Percentiles rank a stretch among this genome's conserved stretches.
Evolutionary conservation across 106 monocot species (phyloP).

Genomic region (Phalaenopsis equestris): DNA sequence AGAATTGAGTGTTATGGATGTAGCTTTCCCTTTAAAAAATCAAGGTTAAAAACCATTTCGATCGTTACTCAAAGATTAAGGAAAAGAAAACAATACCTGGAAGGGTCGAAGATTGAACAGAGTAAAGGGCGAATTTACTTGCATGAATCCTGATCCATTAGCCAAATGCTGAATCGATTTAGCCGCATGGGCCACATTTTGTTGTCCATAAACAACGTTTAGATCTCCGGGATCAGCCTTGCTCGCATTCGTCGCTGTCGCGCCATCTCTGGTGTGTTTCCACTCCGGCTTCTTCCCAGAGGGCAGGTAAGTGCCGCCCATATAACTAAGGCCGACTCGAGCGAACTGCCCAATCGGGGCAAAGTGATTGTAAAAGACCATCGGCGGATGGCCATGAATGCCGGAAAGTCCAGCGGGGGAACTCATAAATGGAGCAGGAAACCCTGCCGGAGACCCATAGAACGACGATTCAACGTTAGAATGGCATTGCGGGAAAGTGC

Average conservation of each 20-base stretch:
- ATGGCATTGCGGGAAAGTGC: conserved; percentile 61
- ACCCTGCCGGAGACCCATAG: conserved; percentile 69
- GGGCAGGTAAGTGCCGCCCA: conserved; percentile 83
- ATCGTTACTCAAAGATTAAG: not conserved
- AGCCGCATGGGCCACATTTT: conserved; percentile 26
- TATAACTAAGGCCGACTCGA: conserved; percentile 72
- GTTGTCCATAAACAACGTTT: conserved; percentile 40
- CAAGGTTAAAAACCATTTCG: no score
- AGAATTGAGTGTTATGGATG: no score
- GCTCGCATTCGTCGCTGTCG: conserved; percentile 28
- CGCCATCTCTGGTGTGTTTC: conserved; percentile 52
- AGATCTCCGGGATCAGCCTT: conserved; percentile 30
- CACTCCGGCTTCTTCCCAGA: conserved; percentile 77
- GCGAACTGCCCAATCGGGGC: conserved; percentile 79
- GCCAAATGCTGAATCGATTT: conserved; percentile 56
- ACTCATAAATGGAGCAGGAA: conserved; percentile 77
- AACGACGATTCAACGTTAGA: conserved; percentile 63
- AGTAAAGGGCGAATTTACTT: conserved; percentile 59
- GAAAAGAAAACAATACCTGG: conserved; percentile 45
- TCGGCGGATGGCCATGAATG: conserved; percentile 80
- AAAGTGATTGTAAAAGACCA: conserved; percentile 97
- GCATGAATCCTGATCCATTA: conserved; percentile 64
- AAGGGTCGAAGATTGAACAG: conserved; percentile 83
- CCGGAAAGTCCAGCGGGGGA: conserved; percentile 71
- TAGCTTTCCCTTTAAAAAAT: no score